Percentiles rank a stretch among this genome's conserved stretches.
phyloP scores from a whole-genome alignment of 73 alveolate genomes.

The Paramecium pentaurelia region DNA sequence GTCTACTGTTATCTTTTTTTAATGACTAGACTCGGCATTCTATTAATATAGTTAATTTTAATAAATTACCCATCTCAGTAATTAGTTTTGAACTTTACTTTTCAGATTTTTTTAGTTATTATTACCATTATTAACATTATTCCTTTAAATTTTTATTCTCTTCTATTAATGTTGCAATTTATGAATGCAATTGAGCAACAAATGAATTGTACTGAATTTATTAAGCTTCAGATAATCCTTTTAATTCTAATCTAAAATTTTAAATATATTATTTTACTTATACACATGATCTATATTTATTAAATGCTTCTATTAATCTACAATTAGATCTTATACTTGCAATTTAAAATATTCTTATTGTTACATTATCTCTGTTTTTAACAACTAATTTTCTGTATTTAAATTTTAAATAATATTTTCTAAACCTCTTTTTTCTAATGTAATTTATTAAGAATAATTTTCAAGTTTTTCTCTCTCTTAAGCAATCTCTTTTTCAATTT shows the following conservation, averaged over 20 bases:
- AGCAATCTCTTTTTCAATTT: conserved; percentile 33
- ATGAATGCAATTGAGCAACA: neutral
- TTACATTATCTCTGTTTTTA: neutral
- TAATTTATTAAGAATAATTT: neutral
- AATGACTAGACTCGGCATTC: neutral
- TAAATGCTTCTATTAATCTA: conserved; percentile 7
- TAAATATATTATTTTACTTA: neutral
- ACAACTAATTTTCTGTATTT: conserved; percentile 1
- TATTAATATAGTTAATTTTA: neutral
- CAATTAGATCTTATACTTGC: neutral
- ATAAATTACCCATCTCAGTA: neutral
- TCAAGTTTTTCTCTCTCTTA: conserved; percentile 43
- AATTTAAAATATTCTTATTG: conserved; percentile 11
- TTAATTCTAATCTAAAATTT: conserved; percentile 9
- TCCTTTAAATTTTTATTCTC: neutral
- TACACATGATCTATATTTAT: conserved; percentile 20
- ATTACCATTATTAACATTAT: neutral
- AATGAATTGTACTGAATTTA: neutral
- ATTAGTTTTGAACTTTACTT: neutral
- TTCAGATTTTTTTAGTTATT: neutral
- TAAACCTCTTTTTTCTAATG: conserved; percentile 19
- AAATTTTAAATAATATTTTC: conserved; percentile 25
- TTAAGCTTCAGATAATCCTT: conserved; percentile 44
- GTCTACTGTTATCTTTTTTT: conserved; percentile 31
- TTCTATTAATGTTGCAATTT: neutral